Evolutionary conservation across 441 rosid species (phyloP).

Genomic region (Arabidopsis hybrid): DNA sequence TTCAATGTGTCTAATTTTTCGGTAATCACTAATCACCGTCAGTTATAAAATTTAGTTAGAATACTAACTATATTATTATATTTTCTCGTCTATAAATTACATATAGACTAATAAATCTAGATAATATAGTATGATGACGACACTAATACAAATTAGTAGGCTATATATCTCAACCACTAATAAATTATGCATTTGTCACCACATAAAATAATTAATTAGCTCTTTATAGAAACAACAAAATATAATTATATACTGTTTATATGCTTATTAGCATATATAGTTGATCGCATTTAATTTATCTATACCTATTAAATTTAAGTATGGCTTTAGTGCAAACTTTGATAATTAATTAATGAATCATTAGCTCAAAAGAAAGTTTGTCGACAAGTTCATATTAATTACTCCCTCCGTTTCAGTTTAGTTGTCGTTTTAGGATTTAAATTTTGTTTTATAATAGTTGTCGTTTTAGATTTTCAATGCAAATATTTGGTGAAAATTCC

Average conservation of each 20-base stretch:
- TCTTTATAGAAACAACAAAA: constrained; percentile 6
- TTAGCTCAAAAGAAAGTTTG: constrained; percentile 32
- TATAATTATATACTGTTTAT: background rate
- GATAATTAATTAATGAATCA: constrained; percentile 34
- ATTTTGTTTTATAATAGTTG: no score
- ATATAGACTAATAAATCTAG: background rate
- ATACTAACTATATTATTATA: background rate
- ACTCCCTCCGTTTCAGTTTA: no score
- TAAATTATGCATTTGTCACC: background rate
- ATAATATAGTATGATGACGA: background rate
- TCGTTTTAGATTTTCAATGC: no score
- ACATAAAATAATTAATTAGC: background rate
- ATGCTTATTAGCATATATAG: background rate
- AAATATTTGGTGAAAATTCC: no score
- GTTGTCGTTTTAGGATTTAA: no score
- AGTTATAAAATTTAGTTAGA: background rate
- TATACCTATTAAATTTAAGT: background rate
- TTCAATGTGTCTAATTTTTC: background rate
- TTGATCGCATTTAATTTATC: background rate
- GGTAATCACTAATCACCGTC: no score
- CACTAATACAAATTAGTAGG: background rate
- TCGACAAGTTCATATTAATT: constrained; percentile 28
- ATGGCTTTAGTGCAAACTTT: constrained; percentile 24
- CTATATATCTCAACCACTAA: background rate
- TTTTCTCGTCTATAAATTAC: background rate